Evolutionary conservation across 1,139 yeast genomes (phyloP), one percentile per base, ranked within the genome.

Genomic region (Ogataea hybrid): DNA sequence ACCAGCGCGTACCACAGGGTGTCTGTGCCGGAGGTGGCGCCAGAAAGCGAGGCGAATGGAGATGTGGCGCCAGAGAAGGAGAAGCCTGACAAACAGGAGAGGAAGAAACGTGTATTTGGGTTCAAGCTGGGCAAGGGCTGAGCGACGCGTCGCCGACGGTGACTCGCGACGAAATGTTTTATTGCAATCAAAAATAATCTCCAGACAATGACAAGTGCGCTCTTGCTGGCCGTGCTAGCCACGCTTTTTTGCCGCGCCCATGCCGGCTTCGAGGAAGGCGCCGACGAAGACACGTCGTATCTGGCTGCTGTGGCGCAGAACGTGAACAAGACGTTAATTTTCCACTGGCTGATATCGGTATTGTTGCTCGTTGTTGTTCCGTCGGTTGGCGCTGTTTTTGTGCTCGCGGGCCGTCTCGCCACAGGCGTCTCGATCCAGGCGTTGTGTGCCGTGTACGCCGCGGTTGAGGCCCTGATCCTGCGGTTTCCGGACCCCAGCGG

Each of bases 281-380:
- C 35, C 25, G 35, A 28, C 4, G 36, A 38, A 5, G 48, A 44
- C 36, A 39, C 38, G 9, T n/a, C 42, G 16, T 39, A 47, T 32
- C 37, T 47, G n/a, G 28, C 29, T 5, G 43, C 35, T 6, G 32
- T 49, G 7, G 42, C 47, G 1, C 35, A 42, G 10, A 49, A 49
- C 29, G 43, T 49, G 25, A 39, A 81, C 12, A 71, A 67, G 2
- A 67, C 79, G 10, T 79, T 77, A 53, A 64, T 83, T 0, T 70
- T 80, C 59, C 90, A 83, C 57, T 83, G 87, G 88, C 59, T 82
- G 20, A 42, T 71, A 22, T 64, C 84, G 0, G 46, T 81, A 23
- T 50, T 63, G 1, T 39, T 76, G 5, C 53, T 79, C 11, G 64
- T 81, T 25, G 53, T 82, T 4, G 16, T 76, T 2, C 85, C 88